Conservation (phyloP, 192 early-diverging fungal species). For the Coemansia sp. region DNA sequence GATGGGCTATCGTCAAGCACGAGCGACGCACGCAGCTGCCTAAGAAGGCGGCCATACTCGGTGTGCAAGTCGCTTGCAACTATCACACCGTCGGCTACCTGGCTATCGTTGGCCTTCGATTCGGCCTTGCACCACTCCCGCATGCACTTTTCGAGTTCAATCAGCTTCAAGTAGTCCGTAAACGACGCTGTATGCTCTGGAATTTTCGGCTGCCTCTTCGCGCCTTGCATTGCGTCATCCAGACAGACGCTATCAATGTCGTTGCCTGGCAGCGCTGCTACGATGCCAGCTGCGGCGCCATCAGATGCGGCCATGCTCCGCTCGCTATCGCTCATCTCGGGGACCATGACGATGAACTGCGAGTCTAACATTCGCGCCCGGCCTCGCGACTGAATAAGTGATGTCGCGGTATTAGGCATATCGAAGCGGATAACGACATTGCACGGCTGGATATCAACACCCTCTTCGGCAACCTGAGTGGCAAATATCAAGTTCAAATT, state of each 20-base stretch:
- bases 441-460: constrained; percentile 91
- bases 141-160: constrained; percentile 64
- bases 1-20: constrained; percentile 22
- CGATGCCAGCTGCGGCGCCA: background rate
- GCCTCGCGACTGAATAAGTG: constrained; percentile 90
- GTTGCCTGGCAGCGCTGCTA: background rate
- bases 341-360: constrained; percentile 76
- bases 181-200: constrained; percentile 32
- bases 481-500: constrained; percentile 81
- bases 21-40: constrained; percentile 17
- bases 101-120: constrained; percentile 4
- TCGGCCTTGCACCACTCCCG: constrained; percentile 61
- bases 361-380: constrained; percentile 76
- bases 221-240: background rate
- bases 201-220: background rate
- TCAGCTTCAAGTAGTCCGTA: constrained; percentile 46
- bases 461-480: constrained; percentile 95
- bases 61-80: constrained; percentile 16
- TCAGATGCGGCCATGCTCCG: background rate
- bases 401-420: constrained; percentile 68
- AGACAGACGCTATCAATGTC: background rate
- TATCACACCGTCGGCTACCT: constrained; percentile 19
- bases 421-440: constrained; percentile 89
- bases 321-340: constrained; percentile 25
- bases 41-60: constrained; percentile 30